These are phyloP conservation scores for Ehretia macrophylla DNA, from an alignment of 257 asterid species.

Conservation along the genomic window DNA sequence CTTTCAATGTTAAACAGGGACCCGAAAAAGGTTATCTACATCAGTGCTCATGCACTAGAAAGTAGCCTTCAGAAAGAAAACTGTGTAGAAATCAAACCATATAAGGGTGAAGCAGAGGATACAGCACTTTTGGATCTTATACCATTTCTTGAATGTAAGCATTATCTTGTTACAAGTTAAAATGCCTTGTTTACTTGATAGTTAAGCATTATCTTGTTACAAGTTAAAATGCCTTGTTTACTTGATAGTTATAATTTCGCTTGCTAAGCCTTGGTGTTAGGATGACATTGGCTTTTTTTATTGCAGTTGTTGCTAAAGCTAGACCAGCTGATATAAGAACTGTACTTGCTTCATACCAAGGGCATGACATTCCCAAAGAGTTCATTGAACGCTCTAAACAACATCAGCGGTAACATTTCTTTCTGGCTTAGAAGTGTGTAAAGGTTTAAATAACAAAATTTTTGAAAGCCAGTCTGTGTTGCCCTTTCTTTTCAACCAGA, in stretches of 20 bases:
- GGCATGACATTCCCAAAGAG: conserved; percentile 78
- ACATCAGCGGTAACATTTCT: conserved; percentile 53
- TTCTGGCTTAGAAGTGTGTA: neutral
- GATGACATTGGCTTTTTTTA: conserved; percentile 14
- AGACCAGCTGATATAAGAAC: conserved; percentile 78
- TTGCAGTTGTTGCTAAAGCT: conserved; percentile 69
- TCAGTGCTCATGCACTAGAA: conserved; percentile 76
- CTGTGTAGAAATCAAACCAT: conserved; percentile 55
- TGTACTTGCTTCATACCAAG: conserved; percentile 81
- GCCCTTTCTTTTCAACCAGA: neutral
- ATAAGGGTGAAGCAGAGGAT: conserved; percentile 80
- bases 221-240: neutral
- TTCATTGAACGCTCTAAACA: conserved; percentile 79
- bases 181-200: neutral
- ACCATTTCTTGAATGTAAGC: conserved; percentile 89
- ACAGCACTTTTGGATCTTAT: conserved; percentile 83
- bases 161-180: neutral
- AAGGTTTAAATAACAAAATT: neutral
- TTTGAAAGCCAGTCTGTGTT: neutral
- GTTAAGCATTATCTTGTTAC: conserved; percentile 16
- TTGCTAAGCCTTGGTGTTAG: conserved; percentile 14
- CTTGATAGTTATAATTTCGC: neutral
- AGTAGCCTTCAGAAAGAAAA: conserved; percentile 83
- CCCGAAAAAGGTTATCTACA: conserved; percentile 64
- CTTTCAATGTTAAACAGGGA: conserved; percentile 82